Conservation (phyloP, 169 alveolate genomes). For the Cryptosporidium bovis region DNA sequence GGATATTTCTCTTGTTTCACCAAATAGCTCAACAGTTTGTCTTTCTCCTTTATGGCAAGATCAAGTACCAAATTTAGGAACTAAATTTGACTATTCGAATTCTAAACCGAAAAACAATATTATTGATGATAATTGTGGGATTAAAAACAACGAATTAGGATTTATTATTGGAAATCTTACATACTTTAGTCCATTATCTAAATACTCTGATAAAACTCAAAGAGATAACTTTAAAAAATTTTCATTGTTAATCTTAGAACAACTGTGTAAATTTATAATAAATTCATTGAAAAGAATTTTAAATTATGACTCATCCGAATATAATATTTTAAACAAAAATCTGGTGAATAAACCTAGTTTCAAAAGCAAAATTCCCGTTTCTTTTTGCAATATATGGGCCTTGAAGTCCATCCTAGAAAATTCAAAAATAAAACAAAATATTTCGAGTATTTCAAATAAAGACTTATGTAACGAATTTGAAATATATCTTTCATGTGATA, state of each 20-base stretch:
- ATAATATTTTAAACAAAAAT: background rate
- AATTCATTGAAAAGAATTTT: background rate
- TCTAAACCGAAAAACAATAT: background rate
- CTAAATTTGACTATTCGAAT: background rate
- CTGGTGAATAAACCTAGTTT: background rate
- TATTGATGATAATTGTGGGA: background rate
- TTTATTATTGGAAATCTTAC: slow-evolving; percentile 38
- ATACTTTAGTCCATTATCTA: slow-evolving; percentile 14
- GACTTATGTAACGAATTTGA: slow-evolving; percentile 18
- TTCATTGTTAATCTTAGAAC: slow-evolving; percentile 10
- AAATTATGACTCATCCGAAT: background rate
- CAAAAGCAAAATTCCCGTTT: background rate
- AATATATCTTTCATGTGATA: slow-evolving; percentile 31
- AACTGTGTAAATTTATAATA: slow-evolving; percentile 13
- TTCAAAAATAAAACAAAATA: background rate
- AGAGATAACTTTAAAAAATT: background rate
- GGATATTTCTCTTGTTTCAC: slow-evolving; percentile 22
- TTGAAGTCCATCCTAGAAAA: background rate
- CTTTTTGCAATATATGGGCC: slow-evolving; percentile 19
- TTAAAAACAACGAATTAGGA: slow-evolving; percentile 3
- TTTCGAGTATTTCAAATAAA: background rate
- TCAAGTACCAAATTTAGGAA: background rate
- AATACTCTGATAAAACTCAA: slow-evolving; percentile 20
- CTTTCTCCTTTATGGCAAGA: slow-evolving; percentile 55
- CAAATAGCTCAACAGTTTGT: slow-evolving; percentile 62